These are phyloP conservation scores for Sarcodon sp. DNA, from an alignment of 768 basidiomycete species.

Conservation along the genomic window DNA sequence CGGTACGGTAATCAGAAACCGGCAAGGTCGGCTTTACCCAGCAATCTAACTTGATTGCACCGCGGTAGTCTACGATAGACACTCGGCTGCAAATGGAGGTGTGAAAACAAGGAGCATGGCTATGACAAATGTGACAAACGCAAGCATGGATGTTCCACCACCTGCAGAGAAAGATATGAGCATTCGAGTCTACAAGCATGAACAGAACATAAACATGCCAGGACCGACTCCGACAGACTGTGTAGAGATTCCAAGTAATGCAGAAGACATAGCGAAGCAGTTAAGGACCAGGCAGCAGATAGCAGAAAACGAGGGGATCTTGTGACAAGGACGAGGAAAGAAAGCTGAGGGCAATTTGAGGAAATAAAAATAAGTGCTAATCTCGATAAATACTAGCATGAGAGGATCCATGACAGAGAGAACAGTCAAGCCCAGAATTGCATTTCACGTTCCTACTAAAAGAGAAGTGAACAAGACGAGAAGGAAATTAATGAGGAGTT, in stretches of 20 bases:
- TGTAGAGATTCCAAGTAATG: neutral
- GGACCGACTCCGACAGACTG: neutral
- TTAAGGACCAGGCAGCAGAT: neutral
- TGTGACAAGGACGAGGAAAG: neutral
- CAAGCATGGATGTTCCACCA: slow-evolving; percentile 74
- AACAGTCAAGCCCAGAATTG: neutral
- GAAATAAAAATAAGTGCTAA: too few relatives aligned
- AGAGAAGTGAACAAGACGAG: neutral
- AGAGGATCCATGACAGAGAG: neutral
- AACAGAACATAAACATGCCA: neutral
- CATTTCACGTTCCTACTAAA: neutral
- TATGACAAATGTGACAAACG: slow-evolving; percentile 32
- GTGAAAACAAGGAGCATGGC: slow-evolving; percentile 3
- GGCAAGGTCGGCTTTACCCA: slow-evolving; percentile 54
- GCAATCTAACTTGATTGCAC: slow-evolving; percentile 45
- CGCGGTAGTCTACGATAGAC: slow-evolving; percentile 24
- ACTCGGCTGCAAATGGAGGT: slow-evolving; percentile 25
- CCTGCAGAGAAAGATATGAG: neutral
- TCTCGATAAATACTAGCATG: neutral
- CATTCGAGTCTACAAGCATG: neutral
- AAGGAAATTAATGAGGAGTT: too few relatives aligned
- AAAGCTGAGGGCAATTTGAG: too few relatives aligned
- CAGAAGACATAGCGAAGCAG: neutral
- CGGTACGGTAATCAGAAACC: slow-evolving; percentile 64
- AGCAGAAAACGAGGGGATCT: neutral